These are phyloP conservation scores for Lippia alba DNA, from an alignment of 305 asterid genomes.

Conservation along the genomic window DNA sequence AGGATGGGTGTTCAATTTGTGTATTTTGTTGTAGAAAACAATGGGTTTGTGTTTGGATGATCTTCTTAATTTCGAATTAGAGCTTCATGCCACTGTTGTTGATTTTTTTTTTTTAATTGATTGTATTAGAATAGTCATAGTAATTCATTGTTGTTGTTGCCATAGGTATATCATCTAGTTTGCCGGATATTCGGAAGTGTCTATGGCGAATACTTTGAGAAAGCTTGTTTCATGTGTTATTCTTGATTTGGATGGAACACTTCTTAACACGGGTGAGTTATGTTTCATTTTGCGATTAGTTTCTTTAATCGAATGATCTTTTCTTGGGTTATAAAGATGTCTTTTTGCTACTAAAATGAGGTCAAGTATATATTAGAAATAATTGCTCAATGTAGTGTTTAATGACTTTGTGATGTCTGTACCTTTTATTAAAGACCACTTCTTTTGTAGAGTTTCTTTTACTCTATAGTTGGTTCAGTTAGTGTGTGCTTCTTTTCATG, in stretches of 20 bases:
- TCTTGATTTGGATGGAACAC: constrained; percentile 95
- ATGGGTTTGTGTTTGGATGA: background rate
- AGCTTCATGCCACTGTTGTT: background rate
- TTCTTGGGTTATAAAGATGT: constrained; percentile 9
- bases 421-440: background rate
- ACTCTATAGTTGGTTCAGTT: background rate
- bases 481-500: background rate
- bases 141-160: background rate
- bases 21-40: constrained; percentile 1
- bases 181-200: constrained; percentile 28
- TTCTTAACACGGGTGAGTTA: constrained; percentile 81
- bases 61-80: background rate
- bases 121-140: background rate
- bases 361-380: background rate
- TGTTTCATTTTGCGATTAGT: constrained; percentile 18
- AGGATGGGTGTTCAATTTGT: background rate
- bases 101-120: background rate
- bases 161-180: constrained; percentile 15
- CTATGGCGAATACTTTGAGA: constrained; percentile 54
- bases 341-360: background rate
- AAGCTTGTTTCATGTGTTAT: constrained; percentile 78
- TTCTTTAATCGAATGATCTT: constrained; percentile 10
- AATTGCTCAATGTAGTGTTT: constrained; percentile 4
- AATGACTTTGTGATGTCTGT: background rate
- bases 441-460: constrained; percentile 9